Evolutionary conservation across 2,329 filamentous ascomycete species (phyloP).

Genomic region (Penicillium sclerotiorum): DNA sequence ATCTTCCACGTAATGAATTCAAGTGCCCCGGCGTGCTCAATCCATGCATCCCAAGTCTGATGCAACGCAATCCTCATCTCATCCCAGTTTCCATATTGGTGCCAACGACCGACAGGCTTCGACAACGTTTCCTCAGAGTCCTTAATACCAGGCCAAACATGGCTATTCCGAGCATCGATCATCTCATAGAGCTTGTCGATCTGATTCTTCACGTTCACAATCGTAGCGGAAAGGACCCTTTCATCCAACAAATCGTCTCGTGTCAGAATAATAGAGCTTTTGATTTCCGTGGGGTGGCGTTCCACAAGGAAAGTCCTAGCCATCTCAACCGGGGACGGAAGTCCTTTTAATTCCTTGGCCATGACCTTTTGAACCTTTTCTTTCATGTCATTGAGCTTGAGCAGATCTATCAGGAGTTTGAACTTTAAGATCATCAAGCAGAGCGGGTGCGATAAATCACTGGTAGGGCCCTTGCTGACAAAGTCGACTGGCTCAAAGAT

Average conservation of each 20-base stretch:
- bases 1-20: not conserved
- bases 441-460: not conserved
- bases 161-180: not conserved
- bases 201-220: not conserved
- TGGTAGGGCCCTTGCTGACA: not conserved
- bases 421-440: not conserved
- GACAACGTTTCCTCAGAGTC: not conserved
- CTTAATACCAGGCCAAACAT: not conserved
- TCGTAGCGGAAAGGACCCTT: not conserved
- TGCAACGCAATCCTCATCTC: not conserved
- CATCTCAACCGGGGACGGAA: not conserved
- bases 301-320: no score
- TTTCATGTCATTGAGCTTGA: not conserved
- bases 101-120: not conserved
- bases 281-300: not conserved
- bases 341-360: not conserved
- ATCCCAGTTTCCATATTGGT: not conserved
- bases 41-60: not conserved
- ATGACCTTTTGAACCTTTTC: no score
- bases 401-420: not conserved
- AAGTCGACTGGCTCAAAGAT: slow-evolving; percentile 1
- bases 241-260: not conserved
- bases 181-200: not conserved
- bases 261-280: not conserved
- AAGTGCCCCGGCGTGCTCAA: not conserved